These are phyloP conservation scores for Fonsecaea nubica DNA, from an alignment of 2,329 filamentous ascomycete species.

Conservation along the genomic window DNA sequence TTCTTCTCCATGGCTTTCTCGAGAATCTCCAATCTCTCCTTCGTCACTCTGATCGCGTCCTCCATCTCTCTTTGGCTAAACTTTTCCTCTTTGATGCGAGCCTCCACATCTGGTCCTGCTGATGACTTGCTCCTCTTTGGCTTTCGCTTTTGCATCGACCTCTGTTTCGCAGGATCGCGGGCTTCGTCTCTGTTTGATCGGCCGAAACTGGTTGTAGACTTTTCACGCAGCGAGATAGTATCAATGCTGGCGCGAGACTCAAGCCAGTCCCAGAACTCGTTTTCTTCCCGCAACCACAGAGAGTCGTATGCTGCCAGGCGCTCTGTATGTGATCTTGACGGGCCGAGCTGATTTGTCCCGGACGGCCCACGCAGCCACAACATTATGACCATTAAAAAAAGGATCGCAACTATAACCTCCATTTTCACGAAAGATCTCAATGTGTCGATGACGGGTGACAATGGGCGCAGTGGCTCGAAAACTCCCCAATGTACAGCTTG, in stretches of 20 bases:
- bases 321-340: slow-evolving; percentile 59
- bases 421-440: slow-evolving; percentile 74
- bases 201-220: slow-evolving; percentile 16
- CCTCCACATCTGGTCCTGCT: slow-evolving; percentile 58
- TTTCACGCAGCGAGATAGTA: slow-evolving; percentile 50
- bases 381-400: slow-evolving; percentile 74
- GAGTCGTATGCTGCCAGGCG: slow-evolving; percentile 86
- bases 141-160: slow-evolving; percentile 34
- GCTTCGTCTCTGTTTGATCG: slow-evolving; percentile 8
- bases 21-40: slow-evolving; percentile 79
- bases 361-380: slow-evolving; percentile 69
- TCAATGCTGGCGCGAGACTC: slow-evolving; percentile 84
- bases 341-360: slow-evolving; percentile 26
- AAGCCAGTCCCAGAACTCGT: slow-evolving; percentile 89
- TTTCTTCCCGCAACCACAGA: slow-evolving; percentile 88
- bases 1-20: slow-evolving; percentile 71
- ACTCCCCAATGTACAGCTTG: slow-evolving; percentile 72
- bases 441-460: slow-evolving; percentile 74
- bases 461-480: slow-evolving; percentile 74
- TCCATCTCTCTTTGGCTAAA: slow-evolving; percentile 77
- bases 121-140: slow-evolving; percentile 39
- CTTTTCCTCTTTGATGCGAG: slow-evolving; percentile 66
- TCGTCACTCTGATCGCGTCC: slow-evolving; percentile 82
- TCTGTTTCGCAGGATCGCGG: slow-evolving; percentile 39
- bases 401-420: slow-evolving; percentile 77